Evolutionary conservation across 805 yeast species (phyloP), one percentile per base, ranked within the genome.

Genomic region (Babjeviella inositovora): DNA sequence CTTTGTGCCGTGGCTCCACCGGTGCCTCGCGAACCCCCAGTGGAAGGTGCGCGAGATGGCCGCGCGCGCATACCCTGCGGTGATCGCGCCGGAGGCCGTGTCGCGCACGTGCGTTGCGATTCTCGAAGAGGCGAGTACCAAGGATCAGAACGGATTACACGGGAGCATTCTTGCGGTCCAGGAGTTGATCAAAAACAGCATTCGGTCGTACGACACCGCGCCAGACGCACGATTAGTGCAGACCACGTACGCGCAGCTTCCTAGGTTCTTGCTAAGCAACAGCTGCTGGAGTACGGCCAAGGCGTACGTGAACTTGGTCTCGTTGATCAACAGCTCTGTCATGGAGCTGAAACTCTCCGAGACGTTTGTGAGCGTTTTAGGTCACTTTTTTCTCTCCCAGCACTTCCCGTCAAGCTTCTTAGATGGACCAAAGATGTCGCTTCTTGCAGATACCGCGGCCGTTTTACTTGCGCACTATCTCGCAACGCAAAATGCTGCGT

Each of bases 21-120:
- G 36, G 11, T 59, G 74, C 30, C 47, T 85, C 15, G 50, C 51
- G 1, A 63, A 68, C 28, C 45, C 45, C 20, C 52, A 59, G 26
- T 87, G 94, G 94, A 82, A 82, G 35, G 61, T 90, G 6, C 61
- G 98, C 31, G 95, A 85, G 38, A 65, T 80, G 66, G 77, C 93
- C 1, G 80, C 94, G 0, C 58, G 71, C 37, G 65, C 82, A 4
- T 36, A 80, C 2, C 64, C 74, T 1, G 47, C 72, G 0, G 43
- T 74, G 22, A 41, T 64, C 8, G 29, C 48, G 6, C 33, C 37
- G 2, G 50, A 45, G 2, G 39, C 47, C 6, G 35, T 47, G 3
- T 27, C 35, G 2, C 32, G 32, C 4, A 53, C 54, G 16, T 37
- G 55, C 5, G 15, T 23, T 4, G 17, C 25, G 0, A 32, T 62